These are phyloP conservation scores for Eucalyptus cladocalyx DNA, from an alignment of 345 rosid genomes.

Conservation along the genomic window DNA sequence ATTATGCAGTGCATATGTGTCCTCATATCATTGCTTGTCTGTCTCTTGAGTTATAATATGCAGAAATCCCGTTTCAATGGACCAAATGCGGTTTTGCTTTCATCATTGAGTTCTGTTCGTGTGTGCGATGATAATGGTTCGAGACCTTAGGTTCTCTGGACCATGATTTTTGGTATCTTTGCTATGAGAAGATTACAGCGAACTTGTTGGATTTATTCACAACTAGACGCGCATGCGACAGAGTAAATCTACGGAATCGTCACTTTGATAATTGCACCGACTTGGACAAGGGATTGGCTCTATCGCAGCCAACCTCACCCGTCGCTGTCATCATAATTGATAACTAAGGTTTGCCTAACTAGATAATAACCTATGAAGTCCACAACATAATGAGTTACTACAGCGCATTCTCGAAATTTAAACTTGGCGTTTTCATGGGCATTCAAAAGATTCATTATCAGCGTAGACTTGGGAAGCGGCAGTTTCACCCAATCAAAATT, in stretches of 20 bases:
- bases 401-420: background rate
- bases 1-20: background rate
- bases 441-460: background rate
- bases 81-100: background rate
- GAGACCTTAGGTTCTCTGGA: background rate
- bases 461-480: background rate
- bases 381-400: background rate
- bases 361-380: background rate
- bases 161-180: background rate
- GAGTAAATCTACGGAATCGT: background rate
- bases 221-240: background rate
- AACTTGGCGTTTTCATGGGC: background rate
- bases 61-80: background rate
- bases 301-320: background rate
- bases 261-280: background rate
- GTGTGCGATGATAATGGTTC: background rate
- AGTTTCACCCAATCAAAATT: background rate
- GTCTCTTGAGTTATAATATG: background rate
- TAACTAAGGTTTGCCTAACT: background rate
- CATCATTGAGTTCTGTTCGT: background rate
- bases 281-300: background rate
- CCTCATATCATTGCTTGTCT: background rate
- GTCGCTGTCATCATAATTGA: background rate
- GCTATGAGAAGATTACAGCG: background rate
- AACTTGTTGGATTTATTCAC: background rate